phyloP scores from a whole-genome alignment of 768 basidiomycete species.

The Crassisporium funariophilum region DNA sequence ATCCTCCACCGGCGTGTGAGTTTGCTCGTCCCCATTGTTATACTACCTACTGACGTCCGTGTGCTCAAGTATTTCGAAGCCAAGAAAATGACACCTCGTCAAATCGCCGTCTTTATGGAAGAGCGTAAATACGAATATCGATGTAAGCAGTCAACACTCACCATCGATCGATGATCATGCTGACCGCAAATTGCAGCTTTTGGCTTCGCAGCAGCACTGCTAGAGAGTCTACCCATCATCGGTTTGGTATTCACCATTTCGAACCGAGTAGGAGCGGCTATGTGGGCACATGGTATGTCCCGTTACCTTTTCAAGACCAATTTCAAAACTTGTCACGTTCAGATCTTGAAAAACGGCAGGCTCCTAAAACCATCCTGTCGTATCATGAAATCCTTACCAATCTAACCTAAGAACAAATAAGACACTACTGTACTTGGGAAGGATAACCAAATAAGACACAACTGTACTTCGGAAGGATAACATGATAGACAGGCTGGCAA shows the following conservation, averaged over 20 bases:
- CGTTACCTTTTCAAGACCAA: background rate
- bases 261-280: conserved; percentile 88
- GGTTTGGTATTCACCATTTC: conserved; percentile 84
- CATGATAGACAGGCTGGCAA: too few species aligned
- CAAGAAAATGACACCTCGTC: conserved; percentile 76
- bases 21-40: conserved; percentile 1
- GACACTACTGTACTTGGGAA: too few species aligned
- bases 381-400: too few species aligned
- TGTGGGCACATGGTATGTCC: conserved; percentile 83
- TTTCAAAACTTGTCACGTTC: background rate
- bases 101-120: conserved; percentile 78
- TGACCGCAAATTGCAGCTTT: conserved; percentile 54
- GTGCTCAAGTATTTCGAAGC: conserved; percentile 85
- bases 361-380: conserved; percentile 46
- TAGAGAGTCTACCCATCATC: conserved; percentile 81
- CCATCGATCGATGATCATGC: background rate
- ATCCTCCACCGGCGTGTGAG: conserved; percentile 69
- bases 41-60: background rate
- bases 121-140: conserved; percentile 91
- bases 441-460: too few species aligned
- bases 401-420: too few species aligned
- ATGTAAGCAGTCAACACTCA: conserved; percentile 24
- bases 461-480: too few species aligned
- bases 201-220: conserved; percentile 80
- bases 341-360: conserved; percentile 63